Evolutionary conservation across 257 asterid genomes (phyloP).

Genomic region (Leptodermis oblonga): DNA sequence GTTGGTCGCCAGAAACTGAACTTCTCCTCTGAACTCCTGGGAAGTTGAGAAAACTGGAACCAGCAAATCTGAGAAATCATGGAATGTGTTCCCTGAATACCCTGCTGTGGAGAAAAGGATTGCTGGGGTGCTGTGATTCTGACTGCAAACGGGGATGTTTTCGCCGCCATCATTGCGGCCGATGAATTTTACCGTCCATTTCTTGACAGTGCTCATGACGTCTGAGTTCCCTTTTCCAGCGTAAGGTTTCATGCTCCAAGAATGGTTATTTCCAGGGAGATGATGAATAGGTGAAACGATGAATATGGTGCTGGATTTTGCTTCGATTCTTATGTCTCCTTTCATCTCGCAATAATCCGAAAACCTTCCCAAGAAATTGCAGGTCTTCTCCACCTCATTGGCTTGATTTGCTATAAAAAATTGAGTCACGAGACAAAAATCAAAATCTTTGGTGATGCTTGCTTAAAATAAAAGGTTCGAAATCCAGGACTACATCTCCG

Average conservation of each 20-base stretch:
- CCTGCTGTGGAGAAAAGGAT: constrained; percentile 65
- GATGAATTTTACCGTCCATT: constrained; percentile 48
- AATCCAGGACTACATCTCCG: too few relatives aligned
- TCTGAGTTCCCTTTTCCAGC: constrained; percentile 37
- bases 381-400: constrained; percentile 14
- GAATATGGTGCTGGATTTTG: constrained; percentile 32
- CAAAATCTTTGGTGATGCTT: neutral
- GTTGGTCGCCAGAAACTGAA: constrained; percentile 53
- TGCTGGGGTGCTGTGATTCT: constrained; percentile 42
- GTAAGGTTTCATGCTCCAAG: constrained; percentile 43
- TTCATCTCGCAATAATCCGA: constrained; percentile 37
- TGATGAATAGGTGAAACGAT: constrained; percentile 10
- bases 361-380: constrained; percentile 23
- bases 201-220: constrained; percentile 41
- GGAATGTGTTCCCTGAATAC: constrained; percentile 61
- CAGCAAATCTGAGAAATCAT: constrained; percentile 59
- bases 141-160: constrained; percentile 37
- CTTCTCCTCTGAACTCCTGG: constrained; percentile 32
- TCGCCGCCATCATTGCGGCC: constrained; percentile 1
- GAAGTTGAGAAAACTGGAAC: constrained; percentile 57
- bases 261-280: neutral
- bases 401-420: neutral
- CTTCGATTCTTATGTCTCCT: constrained; percentile 35
- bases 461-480: neutral
- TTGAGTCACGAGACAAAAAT: too few relatives aligned